Base-by-base conservation (phyloP, 805 yeast genomes). In the Starmerella gropengiesseri region DNA sequence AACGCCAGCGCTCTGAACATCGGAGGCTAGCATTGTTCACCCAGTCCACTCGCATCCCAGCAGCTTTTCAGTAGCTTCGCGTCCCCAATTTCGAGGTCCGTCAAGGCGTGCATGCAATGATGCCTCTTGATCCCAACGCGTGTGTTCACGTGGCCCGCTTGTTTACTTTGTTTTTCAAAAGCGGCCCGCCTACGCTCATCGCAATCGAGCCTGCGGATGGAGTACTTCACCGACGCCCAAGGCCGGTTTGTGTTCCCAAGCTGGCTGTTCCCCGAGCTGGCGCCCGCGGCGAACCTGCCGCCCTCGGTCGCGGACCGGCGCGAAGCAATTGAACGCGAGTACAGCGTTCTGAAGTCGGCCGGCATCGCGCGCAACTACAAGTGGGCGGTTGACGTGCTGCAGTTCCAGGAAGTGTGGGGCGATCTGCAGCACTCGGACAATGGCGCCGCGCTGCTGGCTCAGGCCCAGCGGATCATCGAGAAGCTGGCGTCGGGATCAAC, bases 341-440 rank as follows among this genome's bases (percentile, higher is more conserved):
- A 11, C 26, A n/a, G 22, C 32, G n/a, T 22, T 13, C 31, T 28
- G 20, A 19, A 20, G 31, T n/a, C 14, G 11, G 40, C 34, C 12
- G 44, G 41, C 12, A 31, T 50, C 9, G 42, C 22, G 28, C 37
- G 37, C 28, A 34, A 23, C 37, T 34, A 23, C n/a, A 22, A 30
- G 18, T 61, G 65, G 64, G 62, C 65, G 3, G 54, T 56, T 1
- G 54, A 45, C 19, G 50, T 49, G 26, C 41, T 60, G 21, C 55
- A 54, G 18, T 57, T 58, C 30, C 53, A 57, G 23, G 63, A 58
- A 20, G 33, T 46, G 20, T 61, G 59, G 46, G 49, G 56, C 6
- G 54, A 56, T 4, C 34, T 60, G 14, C 46, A 50, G 9, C 43
- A 32, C 18, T 21, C 21, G 4, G 29, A 22, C 6, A 28, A 29